Evolutionary conservation across 139 green algal species (phyloP).

Genomic region (Ulvella scutata): DNA sequence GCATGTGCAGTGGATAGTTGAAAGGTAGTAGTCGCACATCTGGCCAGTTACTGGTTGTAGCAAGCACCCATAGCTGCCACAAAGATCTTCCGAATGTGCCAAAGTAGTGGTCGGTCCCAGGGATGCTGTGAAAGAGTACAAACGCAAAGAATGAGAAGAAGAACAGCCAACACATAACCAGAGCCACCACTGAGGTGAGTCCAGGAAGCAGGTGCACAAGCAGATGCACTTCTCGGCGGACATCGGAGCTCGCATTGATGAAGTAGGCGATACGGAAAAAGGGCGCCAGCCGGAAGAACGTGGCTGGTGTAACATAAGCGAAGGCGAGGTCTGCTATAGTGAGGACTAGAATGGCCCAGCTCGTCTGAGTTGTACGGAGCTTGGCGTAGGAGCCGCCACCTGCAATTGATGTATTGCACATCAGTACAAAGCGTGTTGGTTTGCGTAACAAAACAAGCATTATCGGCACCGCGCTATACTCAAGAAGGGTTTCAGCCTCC

Average conservation of each 20-base stretch:
- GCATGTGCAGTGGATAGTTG: no score
- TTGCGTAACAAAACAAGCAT: no score
- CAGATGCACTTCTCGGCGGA: not conserved
- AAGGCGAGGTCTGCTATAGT: not conserved
- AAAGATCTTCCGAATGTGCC: not conserved
- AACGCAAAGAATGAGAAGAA: slow-evolving; percentile 1
- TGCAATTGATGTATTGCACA: no score
- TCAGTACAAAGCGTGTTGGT: no score
- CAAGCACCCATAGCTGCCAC: not conserved
- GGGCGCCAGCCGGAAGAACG: not conserved
- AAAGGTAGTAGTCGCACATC: not conserved
- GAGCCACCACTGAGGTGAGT: not conserved
- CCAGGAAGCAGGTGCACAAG: not conserved
- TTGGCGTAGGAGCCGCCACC: not conserved
- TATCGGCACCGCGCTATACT: no score
- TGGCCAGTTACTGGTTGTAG: not conserved
- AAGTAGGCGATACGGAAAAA: not conserved
- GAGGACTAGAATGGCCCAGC: not conserved
- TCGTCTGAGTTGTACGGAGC: not conserved
- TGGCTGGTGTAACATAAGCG: not conserved
- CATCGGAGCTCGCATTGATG: not conserved
- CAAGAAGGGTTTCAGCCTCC: no score
- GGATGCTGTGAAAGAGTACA: not conserved
- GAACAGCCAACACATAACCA: not conserved
- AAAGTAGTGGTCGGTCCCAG: not conserved